phyloP scores from a whole-genome alignment of 179 eudicot species.

The Patellifolia procumbens region DNA sequence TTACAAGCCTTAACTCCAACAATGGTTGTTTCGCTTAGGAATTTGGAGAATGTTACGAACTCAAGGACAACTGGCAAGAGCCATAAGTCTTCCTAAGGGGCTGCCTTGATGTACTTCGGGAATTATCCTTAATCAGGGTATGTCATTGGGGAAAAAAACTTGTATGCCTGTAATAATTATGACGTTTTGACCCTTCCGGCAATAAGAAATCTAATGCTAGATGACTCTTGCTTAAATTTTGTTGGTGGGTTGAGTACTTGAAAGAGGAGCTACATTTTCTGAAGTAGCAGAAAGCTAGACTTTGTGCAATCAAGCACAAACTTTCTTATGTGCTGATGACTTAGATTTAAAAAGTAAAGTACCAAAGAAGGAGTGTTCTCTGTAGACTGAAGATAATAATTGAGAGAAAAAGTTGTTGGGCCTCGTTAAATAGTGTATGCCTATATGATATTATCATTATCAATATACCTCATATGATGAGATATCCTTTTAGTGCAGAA shows the following conservation, averaged over 20 bases:
- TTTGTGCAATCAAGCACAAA: not conserved
- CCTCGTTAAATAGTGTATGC: not conserved
- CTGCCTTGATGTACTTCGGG: too few species aligned
- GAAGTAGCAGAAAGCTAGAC: not conserved
- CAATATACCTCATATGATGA: not conserved
- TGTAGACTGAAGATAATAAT: not conserved
- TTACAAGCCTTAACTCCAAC: too few species aligned
- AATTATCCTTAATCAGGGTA: too few species aligned
- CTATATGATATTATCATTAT: not conserved
- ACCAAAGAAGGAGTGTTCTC: not conserved
- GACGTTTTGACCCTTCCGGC: too few species aligned
- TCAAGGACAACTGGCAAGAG: not conserved
- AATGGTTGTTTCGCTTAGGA: too few species aligned
- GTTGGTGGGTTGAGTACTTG: too few species aligned
- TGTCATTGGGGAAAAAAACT: too few species aligned
- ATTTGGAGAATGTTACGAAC: too few species aligned
- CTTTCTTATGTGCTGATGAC: not conserved
- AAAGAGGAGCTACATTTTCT: not conserved
- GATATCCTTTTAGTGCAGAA: not conserved
- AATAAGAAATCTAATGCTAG: too few species aligned
- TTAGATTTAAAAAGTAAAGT: not conserved
- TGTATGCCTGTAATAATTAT: too few species aligned
- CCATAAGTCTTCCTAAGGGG: not conserved
- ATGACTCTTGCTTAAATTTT: too few species aligned
- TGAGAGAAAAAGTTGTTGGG: not conserved